A percentile compares a stretch with the other conserved stretches of the same genome.
Conservation (phyloP, 345 rosid genomes). For the Citrus unshiu region DNA sequence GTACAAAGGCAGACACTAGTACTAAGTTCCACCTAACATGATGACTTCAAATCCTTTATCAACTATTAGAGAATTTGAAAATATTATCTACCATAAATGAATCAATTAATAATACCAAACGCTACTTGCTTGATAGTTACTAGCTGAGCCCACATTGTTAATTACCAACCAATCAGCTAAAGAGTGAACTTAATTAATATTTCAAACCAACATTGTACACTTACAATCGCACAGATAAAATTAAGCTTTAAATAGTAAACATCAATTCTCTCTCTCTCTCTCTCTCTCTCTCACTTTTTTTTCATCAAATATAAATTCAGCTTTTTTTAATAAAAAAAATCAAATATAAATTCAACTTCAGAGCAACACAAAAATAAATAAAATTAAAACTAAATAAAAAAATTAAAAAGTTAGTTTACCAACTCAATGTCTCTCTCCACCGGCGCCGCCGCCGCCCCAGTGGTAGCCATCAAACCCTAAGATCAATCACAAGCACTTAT, state of each 20-base stretch:
- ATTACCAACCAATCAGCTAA: neutral
- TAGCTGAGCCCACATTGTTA: neutral
- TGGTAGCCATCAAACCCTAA: slow-evolving; percentile 25
- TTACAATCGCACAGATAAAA: neutral
- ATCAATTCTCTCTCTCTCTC: too few species aligned
- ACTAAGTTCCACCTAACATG: neutral
- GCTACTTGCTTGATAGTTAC: neutral
- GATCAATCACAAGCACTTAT: slow-evolving; percentile 5
- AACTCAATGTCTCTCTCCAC: slow-evolving; percentile 59
- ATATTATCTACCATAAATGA: neutral
- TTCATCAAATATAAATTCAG: too few species aligned
- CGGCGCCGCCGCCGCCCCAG: slow-evolving; percentile 32
- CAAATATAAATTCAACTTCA: neutral
- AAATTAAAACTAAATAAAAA: neutral
- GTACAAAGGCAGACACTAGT: neutral
- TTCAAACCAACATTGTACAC: neutral
- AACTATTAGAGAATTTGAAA: neutral
- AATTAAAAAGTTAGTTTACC: slow-evolving; percentile 27
- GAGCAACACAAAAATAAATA: neutral
- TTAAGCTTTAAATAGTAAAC: neutral
- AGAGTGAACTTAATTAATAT: neutral
- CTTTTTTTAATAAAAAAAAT: too few species aligned
- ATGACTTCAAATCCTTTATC: neutral
- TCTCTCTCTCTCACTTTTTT: too few species aligned
- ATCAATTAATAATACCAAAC: neutral